Evolutionary conservation across 139 green algal genomes (phyloP).

Genomic region (Eudorina sp.): DNA sequence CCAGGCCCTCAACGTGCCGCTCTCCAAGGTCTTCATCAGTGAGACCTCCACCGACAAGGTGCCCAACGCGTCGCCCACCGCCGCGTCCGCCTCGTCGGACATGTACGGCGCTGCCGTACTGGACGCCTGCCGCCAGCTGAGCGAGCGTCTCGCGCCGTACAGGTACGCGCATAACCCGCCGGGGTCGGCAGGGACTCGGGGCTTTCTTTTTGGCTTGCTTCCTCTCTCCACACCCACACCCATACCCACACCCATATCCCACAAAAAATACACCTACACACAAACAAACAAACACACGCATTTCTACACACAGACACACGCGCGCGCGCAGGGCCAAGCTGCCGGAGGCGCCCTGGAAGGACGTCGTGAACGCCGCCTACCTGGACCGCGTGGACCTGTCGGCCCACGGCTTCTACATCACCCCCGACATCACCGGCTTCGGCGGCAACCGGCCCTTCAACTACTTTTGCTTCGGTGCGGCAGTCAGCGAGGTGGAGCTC

Average conservation of each 20-base stretch:
- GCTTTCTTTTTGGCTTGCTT: not conserved
- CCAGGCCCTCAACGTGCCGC: slow-evolving; percentile 80
- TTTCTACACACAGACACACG: no score
- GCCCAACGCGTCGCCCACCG: slow-evolving; percentile 95
- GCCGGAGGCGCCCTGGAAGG: slow-evolving; percentile 52
- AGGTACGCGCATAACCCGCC: not conserved
- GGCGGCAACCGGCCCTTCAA: slow-evolving; percentile 90
- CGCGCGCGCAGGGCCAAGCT: slow-evolving; percentile 47
- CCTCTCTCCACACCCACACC: no score
- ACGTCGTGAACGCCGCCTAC: slow-evolving; percentile 86
- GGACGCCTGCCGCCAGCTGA: slow-evolving; percentile 93
- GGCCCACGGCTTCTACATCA: slow-evolving; percentile 96
- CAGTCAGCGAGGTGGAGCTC: slow-evolving; percentile 83
- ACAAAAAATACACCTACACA: no score
- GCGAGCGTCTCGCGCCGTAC: slow-evolving; percentile 81
- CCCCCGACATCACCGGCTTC: slow-evolving; percentile 91
- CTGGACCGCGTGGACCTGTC: slow-evolving; percentile 91
- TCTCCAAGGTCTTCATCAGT: slow-evolving; percentile 88
- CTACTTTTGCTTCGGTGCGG: slow-evolving; percentile 81
- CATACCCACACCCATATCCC: no score
- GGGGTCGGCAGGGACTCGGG: not conserved
- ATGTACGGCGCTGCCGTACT: slow-evolving; percentile 94
- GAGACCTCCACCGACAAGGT: slow-evolving; percentile 98
- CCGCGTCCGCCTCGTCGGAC: slow-evolving; percentile 91
- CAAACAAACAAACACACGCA: no score